Evolutionary conservation across 2,329 filamentous ascomycete species (phyloP).

Genomic region (Delphinella strobiligena): DNA sequence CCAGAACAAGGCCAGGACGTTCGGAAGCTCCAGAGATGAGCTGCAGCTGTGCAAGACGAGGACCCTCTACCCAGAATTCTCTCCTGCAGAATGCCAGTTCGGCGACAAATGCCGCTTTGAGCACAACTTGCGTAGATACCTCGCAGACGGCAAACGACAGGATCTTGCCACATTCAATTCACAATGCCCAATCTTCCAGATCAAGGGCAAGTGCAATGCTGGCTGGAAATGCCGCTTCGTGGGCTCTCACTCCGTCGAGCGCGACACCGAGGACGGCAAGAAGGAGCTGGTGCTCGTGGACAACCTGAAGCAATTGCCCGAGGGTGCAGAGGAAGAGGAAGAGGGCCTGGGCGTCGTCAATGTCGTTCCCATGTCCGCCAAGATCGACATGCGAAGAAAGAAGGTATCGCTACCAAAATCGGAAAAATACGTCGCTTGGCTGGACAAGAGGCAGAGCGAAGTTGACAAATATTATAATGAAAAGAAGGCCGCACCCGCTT

Average conservation of each 20-base stretch:
- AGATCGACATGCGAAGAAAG: conserved; percentile 63
- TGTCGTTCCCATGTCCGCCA: conserved; percentile 54
- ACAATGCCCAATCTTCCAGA: conserved; percentile 70
- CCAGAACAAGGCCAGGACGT: conserved; percentile 74
- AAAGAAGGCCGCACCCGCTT: conserved; percentile 11
- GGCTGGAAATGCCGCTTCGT: conserved; percentile 96
- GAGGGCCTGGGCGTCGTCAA: conserved; percentile 60
- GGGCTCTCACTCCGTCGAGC: conserved; percentile 72
- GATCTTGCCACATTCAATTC: conserved; percentile 67
- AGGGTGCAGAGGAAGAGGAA: conserved; percentile 16
- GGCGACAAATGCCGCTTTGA: conserved; percentile 70
- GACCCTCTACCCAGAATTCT: conserved; percentile 64
- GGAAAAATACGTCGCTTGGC: conserved; percentile 65
- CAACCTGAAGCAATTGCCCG: conserved; percentile 36
- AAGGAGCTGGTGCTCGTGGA: conserved; percentile 68
- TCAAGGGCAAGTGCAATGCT: conserved; percentile 61
- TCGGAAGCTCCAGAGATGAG: conserved; percentile 67
- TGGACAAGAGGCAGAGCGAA: conserved; percentile 48
- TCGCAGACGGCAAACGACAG: conserved; percentile 67
- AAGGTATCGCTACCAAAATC: conserved; percentile 59
- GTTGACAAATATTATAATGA: conserved; percentile 15
- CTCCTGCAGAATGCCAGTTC: conserved; percentile 60
- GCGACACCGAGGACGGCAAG: conserved; percentile 63
- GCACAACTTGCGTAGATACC: conserved; percentile 77
- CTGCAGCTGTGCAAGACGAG: conserved; percentile 68